phyloP scores from a whole-genome alignment of 2,329 filamentous ascomycete species.

The Fusarium annulatum region DNA sequence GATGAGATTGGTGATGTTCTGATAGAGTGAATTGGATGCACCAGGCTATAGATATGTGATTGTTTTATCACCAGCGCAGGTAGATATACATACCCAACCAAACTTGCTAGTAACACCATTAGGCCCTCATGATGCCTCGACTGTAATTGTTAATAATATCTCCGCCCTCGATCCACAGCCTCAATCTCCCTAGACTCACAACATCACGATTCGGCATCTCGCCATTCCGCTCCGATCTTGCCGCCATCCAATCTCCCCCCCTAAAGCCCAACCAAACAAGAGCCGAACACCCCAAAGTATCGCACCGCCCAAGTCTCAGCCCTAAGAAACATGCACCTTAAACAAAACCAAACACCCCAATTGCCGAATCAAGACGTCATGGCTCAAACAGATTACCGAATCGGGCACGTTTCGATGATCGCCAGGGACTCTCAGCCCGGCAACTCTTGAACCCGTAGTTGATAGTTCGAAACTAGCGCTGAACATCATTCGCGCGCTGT shows the following conservation, averaged over 20 bases:
- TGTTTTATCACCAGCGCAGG: background rate
- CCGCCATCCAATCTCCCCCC: background rate
- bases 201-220: background rate
- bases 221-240: conserved; percentile 4
- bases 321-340: background rate
- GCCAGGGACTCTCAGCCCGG: conserved; percentile 27
- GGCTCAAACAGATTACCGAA: background rate
- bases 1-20: background rate
- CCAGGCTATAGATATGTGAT: background rate
- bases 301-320: background rate
- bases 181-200: background rate
- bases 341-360: background rate
- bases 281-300: background rate
- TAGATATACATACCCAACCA: background rate
- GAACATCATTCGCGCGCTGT: conserved; percentile 2
- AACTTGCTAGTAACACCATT: background rate
- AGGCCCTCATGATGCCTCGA: background rate
- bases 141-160: background rate
- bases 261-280: background rate
- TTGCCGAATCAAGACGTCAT: conserved; percentile 5
- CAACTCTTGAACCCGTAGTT: conserved; percentile 4
- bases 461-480: conserved; percentile 17
- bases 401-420: conserved; percentile 11
- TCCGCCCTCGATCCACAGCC: background rate
- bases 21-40: background rate